Base-by-base conservation (phyloP, 306 rosid species). In the Delonix regia region DNA sequence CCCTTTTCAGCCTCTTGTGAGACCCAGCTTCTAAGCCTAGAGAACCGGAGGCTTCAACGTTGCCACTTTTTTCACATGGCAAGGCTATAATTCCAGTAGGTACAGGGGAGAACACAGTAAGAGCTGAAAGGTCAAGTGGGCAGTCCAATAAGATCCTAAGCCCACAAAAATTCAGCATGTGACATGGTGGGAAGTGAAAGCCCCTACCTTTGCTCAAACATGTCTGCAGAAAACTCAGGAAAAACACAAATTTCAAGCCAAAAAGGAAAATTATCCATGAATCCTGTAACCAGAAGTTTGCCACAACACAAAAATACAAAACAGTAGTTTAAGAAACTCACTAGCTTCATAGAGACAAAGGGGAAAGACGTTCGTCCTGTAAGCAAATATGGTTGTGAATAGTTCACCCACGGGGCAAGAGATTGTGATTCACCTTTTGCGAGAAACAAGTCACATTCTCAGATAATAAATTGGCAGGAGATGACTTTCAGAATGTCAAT, bases 141-240 rank as follows among this genome's bases (percentile, higher is more conserved):
- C 93, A 91, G 81, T 94, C 97, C 47, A 94, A 65, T 75, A 92
- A 85, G 86, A 94, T 87, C 80, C 92, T 78, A 44, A 90, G 80
- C 66, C 99, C 97, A 78, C 92, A 84, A 73, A 88, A 71, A 61
- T 87, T 76, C 62, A 94, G 83, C 53, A 94, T 86, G 83, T 94
- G 95, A 77, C 97, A 90, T 14, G 97, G 88, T 67, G 97, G 97
- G 80, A 85, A 86, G 74, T 90, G 89, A 84, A 84, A 90, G 51
- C 91, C 92, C 45, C 87, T 76, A 39, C 97, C 97, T 83, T 84
- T 88, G 82, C 93, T 90, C 87, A 94, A 90, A 87, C 97, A 88
- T n/a, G 87, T 83, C 91, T 88, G 79, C 76, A 75, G 48, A 76
- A 74, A 14, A 38, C 4, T 45, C 49, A 72, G 9, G 13, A 69